A percentile compares a stretch with the other conserved stretches of the same genome.
phyloP scores from a whole-genome alignment of 768 basidiomycete species.

The Termitomyces titanicus region DNA sequence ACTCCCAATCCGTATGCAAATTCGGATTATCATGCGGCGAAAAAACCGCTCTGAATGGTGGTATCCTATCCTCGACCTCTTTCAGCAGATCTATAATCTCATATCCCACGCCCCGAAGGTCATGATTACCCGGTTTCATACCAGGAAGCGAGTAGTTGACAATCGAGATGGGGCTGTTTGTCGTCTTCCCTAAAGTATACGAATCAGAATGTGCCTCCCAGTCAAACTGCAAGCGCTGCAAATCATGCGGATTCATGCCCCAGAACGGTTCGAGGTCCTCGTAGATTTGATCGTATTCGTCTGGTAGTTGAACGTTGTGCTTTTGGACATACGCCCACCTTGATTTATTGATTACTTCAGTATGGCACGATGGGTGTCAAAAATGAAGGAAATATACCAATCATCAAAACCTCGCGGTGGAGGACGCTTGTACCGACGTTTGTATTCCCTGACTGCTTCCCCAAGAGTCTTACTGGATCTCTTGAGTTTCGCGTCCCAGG shows the following conservation, averaged over 20 bases:
- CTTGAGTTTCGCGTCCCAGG: conserved; percentile 57
- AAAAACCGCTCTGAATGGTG: conserved; percentile 47
- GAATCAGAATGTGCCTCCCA: conserved; percentile 36
- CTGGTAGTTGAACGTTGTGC: conserved; percentile 68
- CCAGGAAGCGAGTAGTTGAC: conserved; percentile 26
- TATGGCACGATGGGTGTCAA: neutral
- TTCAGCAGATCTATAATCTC: conserved; percentile 35
- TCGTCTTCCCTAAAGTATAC: conserved; percentile 36
- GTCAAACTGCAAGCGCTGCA: conserved; percentile 30
- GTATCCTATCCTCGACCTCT: conserved; percentile 36
- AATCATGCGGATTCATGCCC: conserved; percentile 44
- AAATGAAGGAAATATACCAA: neutral
- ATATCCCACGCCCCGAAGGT: conserved; percentile 23
- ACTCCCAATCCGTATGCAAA: conserved; percentile 30
- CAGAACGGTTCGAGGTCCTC: conserved; percentile 83
- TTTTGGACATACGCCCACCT: conserved; percentile 51
- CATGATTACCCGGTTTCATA: conserved; percentile 14
- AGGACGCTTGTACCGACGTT: conserved; percentile 61
- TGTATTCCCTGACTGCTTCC: conserved; percentile 77
- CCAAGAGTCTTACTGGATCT: conserved; percentile 72
- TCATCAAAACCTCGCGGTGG: conserved; percentile 83
- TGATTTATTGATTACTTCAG: neutral
- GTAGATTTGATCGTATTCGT: conserved; percentile 77
- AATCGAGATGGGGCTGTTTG: conserved; percentile 20
- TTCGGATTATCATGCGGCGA: conserved; percentile 48